Base-by-base conservation (phyloP, 164 flowering plant genomes). In the Amborella trichopoda region DNA sequence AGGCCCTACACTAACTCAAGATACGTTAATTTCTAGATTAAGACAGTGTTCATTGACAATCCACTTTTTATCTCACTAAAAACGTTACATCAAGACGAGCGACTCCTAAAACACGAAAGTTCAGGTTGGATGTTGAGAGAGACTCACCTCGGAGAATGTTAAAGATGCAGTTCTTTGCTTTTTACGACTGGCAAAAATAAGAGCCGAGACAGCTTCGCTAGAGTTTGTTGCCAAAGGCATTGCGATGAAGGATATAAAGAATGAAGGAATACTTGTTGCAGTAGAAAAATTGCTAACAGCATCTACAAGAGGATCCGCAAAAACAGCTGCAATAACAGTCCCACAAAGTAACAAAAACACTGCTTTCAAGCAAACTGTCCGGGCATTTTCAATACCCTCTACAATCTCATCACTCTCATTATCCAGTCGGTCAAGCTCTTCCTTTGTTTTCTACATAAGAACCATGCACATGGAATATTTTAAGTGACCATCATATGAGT, bases 91-190 rank as follows among this genome's bases (percentile, higher is more conserved):
- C n/a, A n/a, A n/a, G n/a, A n/a, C n/a, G n/a, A n/a, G n/a, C n/a
- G n/a, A n/a, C n/a, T n/a, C n/a, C n/a, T n/a, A n/a, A n/a, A n/a
- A n/a, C n/a, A n/a, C n/a, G n/a, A n/a, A n/a, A n/a, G n/a, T n/a
- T n/a, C n/a, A n/a, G n/a, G n/a, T n/a, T n/a, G n/a, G n/a, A n/a
- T n/a, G n/a, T n/a, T n/a, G n/a, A n/a, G n/a, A n/a, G n/a, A n/a
- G n/a, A n/a, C n/a, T n/a, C 33, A 75, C 80, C 80, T 69, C 75
- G 11, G 80, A 75, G 27, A 59, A 75, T 14, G 80, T 63, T 22
- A 75, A 62, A 26, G 77, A 75, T 33, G 73, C 46, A 28, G 61
- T 62, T 46, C 64, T 57, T 42, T 28, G 5, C 44, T 56, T 69
- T 62, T 63, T 71, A 10, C 63, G 63, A 21, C 61, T 50, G 30